Percentiles rank a stretch among this genome's conserved stretches.
Evolutionary conservation across 116 monocot genomes (phyloP).

Genomic region (Cymodocea nodosa): DNA sequence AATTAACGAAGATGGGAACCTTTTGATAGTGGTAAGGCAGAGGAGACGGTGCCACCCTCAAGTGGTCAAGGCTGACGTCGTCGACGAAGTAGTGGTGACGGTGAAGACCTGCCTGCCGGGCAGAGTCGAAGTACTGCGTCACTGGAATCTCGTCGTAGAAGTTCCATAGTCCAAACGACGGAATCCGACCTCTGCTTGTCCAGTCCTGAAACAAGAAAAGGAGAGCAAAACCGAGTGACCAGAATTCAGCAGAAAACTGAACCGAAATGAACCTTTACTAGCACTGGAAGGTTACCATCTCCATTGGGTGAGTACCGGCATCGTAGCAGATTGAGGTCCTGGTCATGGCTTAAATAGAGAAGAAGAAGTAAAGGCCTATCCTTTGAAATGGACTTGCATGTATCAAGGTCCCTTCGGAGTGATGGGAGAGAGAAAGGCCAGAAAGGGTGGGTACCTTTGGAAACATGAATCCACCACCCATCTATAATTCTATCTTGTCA

Average conservation of each 20-base stretch:
- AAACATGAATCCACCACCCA: not conserved
- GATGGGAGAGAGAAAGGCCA: not conserved
- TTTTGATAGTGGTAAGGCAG: constrained; percentile 5
- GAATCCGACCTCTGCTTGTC: constrained; percentile 13
- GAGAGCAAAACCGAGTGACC: not conserved
- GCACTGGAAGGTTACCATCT: not conserved
- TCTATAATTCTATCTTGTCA: not conserved
- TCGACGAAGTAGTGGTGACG: constrained; percentile 12
- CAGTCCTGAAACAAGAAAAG: constrained; percentile 1
- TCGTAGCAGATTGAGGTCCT: not conserved
- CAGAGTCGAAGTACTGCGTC: constrained; percentile 22
- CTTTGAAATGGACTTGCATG: not conserved
- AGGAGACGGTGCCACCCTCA: constrained; percentile 7
- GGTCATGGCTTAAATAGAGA: not conserved
- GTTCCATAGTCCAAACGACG: constrained; percentile 50
- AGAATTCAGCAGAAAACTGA: not conserved
- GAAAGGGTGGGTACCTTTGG: not conserved
- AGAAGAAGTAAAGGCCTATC: not conserved
- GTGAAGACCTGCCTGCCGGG: constrained; percentile 4
- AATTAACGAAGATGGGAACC: not conserved
- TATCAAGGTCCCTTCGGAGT: not conserved
- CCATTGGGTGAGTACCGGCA: not conserved
- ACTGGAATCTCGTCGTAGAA: constrained; percentile 23
- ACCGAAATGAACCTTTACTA: not conserved
- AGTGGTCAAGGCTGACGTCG: constrained; percentile 14